Evolutionary conservation across 352 stramenopile genomes (phyloP), one percentile per base, ranked within the genome.

Genomic region (Globisporangium mamillatum): DNA sequence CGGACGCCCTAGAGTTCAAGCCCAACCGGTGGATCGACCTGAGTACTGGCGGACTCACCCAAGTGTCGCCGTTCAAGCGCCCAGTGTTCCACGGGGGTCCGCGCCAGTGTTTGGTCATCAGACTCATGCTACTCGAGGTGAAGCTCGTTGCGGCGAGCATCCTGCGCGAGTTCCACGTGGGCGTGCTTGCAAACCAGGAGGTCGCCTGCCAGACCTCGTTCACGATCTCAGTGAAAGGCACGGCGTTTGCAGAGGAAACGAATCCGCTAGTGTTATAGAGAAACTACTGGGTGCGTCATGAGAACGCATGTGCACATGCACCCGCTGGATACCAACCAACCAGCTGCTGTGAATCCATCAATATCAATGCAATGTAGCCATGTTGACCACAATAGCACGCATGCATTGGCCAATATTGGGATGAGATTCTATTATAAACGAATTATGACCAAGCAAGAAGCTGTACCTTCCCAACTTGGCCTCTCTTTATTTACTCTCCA

Each of bases 11-110:
- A 1, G 69, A 86, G 67, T 87, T 83, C 61, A 80, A 76, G 36
- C 81, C 82, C 0, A 75, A 90, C 57, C 72, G 81, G 9, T 90
- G 72, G 69, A 65, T 90, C 36, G 75, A 86, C 83, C 76, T 71
- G 72, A 70, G 4, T 41, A 73, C 69, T 5, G 65, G 70, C 4
- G 69, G 63, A 6, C 18, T 66, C 7, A 65, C 67, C 27, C 48
- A 61, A 25, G 57, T 75, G 6, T 73, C 73, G 38, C 25, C 66
- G 34, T 86, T 73, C 64, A 69, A 82, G 57, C 87, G 81, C 61
- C 68, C 74, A 18, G 67, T 71, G 9, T 88, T 89, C 60, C 68
- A 78, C 53, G 79, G 61, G 12, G 82, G 82, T 20, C 72, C 70
- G n/a, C 66, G 80, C 7, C 20, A 20, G 29, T 90, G 82, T 64